Percentiles rank a stretch among this genome's conserved stretches.
Evolutionary conservation across 148 eudicot genomes (phyloP).

Genomic region (Oxyria digyna): DNA sequence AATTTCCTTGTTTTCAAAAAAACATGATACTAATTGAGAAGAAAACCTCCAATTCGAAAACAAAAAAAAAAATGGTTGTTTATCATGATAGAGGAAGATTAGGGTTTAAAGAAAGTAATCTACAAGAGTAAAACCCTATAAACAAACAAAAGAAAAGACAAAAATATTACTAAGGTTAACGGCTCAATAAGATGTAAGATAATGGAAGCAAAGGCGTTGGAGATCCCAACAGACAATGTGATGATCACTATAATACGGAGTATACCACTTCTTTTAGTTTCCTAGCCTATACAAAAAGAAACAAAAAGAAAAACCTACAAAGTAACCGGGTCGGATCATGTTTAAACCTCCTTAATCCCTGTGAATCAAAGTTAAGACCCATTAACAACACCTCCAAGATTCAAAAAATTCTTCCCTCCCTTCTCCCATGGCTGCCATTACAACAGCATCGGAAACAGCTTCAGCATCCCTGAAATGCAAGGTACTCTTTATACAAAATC

Average conservation of each 20-base stretch:
- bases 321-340: constrained; percentile 3
- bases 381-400: neutral
- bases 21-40: neutral
- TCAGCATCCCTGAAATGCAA: constrained; percentile 4
- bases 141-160: neutral
- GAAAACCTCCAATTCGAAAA: too few relatives aligned
- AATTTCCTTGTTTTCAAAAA: too few relatives aligned
- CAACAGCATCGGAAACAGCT: constrained; percentile 1
- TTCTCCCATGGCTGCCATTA: constrained; percentile 3
- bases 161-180: neutral
- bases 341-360: neutral
- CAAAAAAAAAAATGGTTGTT: neutral
- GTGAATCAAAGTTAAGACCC: neutral
- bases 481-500: neutral
- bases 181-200: constrained; percentile 5
- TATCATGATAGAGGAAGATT: neutral
- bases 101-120: neutral
- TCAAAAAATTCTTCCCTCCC: neutral
- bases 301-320: neutral
- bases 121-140: constrained; percentile 1
- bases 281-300: neutral
- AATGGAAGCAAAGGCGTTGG: neutral
- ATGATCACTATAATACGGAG: constrained; percentile 6
- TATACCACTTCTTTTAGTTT: neutral
- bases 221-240: constrained; percentile 3